A percentile compares a stretch with the other conserved stretches of the same genome.
These are phyloP conservation scores for Trypanosoma boissoni DNA, from an alignment of 208 protist species.

Conservation along the genomic window DNA sequence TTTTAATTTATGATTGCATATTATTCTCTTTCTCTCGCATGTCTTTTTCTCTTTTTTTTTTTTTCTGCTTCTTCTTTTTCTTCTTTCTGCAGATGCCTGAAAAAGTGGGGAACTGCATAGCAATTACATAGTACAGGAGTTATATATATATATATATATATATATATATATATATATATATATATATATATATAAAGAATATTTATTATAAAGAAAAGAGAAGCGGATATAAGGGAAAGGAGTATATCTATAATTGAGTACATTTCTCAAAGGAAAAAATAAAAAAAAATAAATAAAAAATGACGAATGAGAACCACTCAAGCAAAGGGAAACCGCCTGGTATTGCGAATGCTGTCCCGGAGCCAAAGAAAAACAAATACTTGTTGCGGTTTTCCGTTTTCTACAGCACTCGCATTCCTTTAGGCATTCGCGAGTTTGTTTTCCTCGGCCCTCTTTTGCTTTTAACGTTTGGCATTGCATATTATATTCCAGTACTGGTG, in stretches of 20 bases:
- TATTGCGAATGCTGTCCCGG: slow-evolving; percentile 67
- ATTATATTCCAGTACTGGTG: slow-evolving; percentile 60
- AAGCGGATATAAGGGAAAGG: too few relatives aligned
- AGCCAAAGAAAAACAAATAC: slow-evolving; percentile 67
- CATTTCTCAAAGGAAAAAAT: not conserved
- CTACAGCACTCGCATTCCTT: slow-evolving; percentile 78
- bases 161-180: not conserved
- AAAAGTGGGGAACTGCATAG: too few relatives aligned
- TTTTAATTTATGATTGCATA: too few relatives aligned
- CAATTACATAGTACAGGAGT: too few relatives aligned
- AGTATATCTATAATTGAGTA: too few relatives aligned
- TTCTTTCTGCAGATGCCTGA: too few relatives aligned
- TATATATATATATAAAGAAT: not conserved
- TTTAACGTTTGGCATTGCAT: slow-evolving; percentile 63
- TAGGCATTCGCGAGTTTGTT: slow-evolving; percentile 85
- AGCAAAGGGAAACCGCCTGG: slow-evolving; percentile 19
- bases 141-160: not conserved
- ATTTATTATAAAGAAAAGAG: too few relatives aligned
- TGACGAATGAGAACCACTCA: too few relatives aligned
- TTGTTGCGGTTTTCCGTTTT: slow-evolving; percentile 63
- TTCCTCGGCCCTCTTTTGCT: slow-evolving; percentile 62
- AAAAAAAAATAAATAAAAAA: not conserved
- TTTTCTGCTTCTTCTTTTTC: too few relatives aligned
- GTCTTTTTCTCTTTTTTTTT: too few relatives aligned
- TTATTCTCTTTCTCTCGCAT: too few relatives aligned